Conservation (phyloP, 352 stramenopile genomes). For the Phytopythium cucurbitacearum region DNA sequence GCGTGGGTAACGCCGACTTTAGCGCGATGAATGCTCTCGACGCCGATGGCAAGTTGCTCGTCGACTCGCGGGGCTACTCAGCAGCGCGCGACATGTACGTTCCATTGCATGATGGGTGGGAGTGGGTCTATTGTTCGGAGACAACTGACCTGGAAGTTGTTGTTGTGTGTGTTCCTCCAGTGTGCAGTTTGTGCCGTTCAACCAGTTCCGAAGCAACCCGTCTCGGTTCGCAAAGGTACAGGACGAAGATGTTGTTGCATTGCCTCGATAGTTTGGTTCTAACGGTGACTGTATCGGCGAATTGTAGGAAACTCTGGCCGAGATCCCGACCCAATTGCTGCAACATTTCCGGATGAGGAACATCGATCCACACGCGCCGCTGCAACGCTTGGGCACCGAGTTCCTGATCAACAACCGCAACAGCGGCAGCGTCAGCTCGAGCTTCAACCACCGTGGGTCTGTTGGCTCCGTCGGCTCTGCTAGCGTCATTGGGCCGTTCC, state of each 20-base stretch:
- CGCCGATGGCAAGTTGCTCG: conserved; percentile 53
- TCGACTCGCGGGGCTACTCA: conserved; percentile 24
- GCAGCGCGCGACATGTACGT: conserved; percentile 66
- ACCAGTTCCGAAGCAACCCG: conserved; percentile 60
- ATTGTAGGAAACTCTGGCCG: conserved; percentile 50
- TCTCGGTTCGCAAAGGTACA: conserved; percentile 45
- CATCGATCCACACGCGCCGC: conserved; percentile 44
- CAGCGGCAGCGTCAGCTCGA: conserved; percentile 5
- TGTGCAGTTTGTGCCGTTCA: conserved; percentile 77
- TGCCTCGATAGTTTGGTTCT: neutral
- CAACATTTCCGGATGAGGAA: conserved; percentile 57
- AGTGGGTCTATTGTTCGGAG: neutral
- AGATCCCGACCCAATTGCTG: conserved; percentile 59
- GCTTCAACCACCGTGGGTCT: neutral
- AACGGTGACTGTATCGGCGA: neutral
- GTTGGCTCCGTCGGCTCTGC: neutral
- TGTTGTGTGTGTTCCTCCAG: conserved; percentile 18
- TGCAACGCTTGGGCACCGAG: conserved; percentile 54
- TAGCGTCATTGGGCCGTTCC: no score
- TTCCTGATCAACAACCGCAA: conserved; percentile 25
- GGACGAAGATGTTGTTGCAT: no score
- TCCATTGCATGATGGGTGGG: neutral
- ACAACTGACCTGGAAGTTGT: neutral
- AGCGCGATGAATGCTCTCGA: conserved; percentile 60
- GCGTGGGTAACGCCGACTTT: conserved; percentile 74